Evolutionary conservation across 352 stramenopile species (phyloP).

Genomic region (Globisporangium iwayamae): DNA sequence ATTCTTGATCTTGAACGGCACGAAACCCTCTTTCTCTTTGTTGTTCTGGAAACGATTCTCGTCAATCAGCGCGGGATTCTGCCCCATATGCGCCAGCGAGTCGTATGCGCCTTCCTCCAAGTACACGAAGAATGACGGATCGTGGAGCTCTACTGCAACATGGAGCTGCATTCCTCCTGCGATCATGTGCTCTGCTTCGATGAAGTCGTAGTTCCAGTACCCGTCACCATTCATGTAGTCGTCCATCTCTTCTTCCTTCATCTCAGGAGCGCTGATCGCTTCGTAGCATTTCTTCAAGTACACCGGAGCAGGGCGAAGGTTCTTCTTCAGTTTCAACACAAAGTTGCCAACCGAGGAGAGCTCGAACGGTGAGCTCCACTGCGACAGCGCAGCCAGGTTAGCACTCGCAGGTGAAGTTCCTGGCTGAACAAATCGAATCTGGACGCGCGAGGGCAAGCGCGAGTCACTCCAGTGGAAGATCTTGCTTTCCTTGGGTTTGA

Average conservation of each 20-base stretch:
- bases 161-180: constrained; percentile 53
- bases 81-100: constrained; percentile 9
- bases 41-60: constrained; percentile 29
- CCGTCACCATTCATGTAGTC: constrained; percentile 30
- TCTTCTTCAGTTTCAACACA: constrained; percentile 66
- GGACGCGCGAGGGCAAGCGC: constrained; percentile 54
- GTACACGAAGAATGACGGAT: constrained; percentile 70
- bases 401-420: constrained; percentile 15
- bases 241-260: constrained; percentile 32
- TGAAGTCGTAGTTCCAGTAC: constrained; percentile 29
- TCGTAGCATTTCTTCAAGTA: constrained; percentile 46
- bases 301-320: constrained; percentile 36
- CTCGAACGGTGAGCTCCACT: constrained; percentile 80
- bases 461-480: constrained; percentile 80
- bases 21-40: constrained; percentile 56
- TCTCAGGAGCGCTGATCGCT: constrained; percentile 18
- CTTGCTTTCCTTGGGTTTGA: constrained; percentile 57
- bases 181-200: constrained; percentile 33
- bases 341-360: constrained; percentile 79
- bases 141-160: constrained; percentile 74
- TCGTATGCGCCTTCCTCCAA: constrained; percentile 40
- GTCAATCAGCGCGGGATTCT: constrained; percentile 8
- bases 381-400: constrained; percentile 29
- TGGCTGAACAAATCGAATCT: constrained; percentile 64
- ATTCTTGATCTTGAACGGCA: constrained; percentile 81